A percentile compares a stretch with the other conserved stretches of the same genome.
Evolutionary conservation across 345 rosid genomes (phyloP).

Genomic region (Gynandropsis gynandra): DNA sequence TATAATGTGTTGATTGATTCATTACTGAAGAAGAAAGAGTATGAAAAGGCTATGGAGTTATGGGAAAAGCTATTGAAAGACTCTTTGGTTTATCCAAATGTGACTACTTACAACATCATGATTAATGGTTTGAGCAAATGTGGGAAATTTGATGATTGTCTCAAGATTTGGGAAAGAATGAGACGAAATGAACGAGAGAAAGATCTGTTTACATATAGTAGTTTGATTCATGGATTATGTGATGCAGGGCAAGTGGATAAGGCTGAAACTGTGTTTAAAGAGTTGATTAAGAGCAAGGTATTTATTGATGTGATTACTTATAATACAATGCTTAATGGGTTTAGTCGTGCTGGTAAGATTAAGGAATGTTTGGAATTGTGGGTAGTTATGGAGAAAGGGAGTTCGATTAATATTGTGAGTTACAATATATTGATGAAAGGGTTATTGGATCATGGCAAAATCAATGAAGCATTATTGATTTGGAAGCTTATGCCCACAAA

Average conservation of each 20-base stretch:
- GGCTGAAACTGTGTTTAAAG: slow-evolving; percentile 57
- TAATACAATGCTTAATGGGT: slow-evolving; percentile 76
- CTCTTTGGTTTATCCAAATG: slow-evolving; percentile 56
- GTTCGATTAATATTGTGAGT: slow-evolving; percentile 49
- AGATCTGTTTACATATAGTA: slow-evolving; percentile 63
- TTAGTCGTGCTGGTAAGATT: slow-evolving; percentile 47
- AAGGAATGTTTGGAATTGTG: slow-evolving; percentile 68
- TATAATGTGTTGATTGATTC: slow-evolving; percentile 74
- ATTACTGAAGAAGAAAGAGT: slow-evolving; percentile 46
- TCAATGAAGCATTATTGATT: slow-evolving; percentile 54
- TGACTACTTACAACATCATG: slow-evolving; percentile 75
- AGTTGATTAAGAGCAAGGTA: slow-evolving; percentile 48
- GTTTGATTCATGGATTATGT: slow-evolving; percentile 61
- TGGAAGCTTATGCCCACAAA: slow-evolving; percentile 56
- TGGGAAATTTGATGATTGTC: slow-evolving; percentile 54
- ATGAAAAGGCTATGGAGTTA: slow-evolving; percentile 40
- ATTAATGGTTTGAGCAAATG: slow-evolving; percentile 74
- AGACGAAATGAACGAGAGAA: slow-evolving; percentile 48
- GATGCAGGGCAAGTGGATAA: slow-evolving; percentile 52
- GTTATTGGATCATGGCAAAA: slow-evolving; percentile 53
- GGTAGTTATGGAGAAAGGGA: slow-evolving; percentile 60
- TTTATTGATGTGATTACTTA: slow-evolving; percentile 59
- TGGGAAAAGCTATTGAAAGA: slow-evolving; percentile 56
- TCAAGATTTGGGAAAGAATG: slow-evolving; percentile 80
- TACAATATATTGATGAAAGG: slow-evolving; percentile 70